Evolutionary conservation across 257 asterid species (phyloP).

Genomic region (Petrea volubilis): DNA sequence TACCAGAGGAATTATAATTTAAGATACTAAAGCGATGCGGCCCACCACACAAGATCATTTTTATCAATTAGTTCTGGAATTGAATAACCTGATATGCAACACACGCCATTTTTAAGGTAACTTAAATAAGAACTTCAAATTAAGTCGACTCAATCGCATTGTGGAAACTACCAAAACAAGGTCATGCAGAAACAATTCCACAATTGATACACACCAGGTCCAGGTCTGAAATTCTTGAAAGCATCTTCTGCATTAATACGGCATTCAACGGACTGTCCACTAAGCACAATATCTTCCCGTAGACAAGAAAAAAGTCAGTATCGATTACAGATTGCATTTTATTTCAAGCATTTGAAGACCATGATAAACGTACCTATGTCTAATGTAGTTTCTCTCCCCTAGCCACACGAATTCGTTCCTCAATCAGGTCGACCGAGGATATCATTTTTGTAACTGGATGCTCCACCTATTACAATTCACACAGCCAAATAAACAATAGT

Average conservation of each 20-base stretch:
- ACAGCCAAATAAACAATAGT: constrained; percentile 5
- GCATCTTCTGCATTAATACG: constrained; percentile 99
- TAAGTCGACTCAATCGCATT: not conserved
- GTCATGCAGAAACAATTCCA: not conserved
- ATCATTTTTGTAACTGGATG: constrained; percentile 99
- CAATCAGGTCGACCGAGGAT: constrained; percentile 94
- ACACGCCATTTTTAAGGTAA: not conserved
- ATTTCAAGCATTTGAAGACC: constrained; percentile 1
- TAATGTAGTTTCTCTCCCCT: constrained; percentile 88
- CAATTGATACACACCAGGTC: constrained; percentile 68
- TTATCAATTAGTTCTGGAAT: not conserved
- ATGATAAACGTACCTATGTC: constrained; percentile 53
- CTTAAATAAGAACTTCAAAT: not conserved
- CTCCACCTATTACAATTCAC: constrained; percentile 68
- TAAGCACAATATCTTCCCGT: constrained; percentile 87
- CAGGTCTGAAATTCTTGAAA: constrained; percentile 97
- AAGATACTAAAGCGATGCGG: no score
- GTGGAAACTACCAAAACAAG: not conserved
- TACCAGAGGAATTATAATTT: no score
- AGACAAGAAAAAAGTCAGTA: constrained; percentile 20
- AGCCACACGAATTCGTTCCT: constrained; percentile 96
- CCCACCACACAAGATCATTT: not conserved
- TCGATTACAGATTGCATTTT: constrained; percentile 7
- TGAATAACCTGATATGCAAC: not conserved
- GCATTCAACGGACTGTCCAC: constrained; percentile 97